phyloP scores from a whole-genome alignment of 2,329 filamentous ascomycete species.

The Fusarium sp. region DNA sequence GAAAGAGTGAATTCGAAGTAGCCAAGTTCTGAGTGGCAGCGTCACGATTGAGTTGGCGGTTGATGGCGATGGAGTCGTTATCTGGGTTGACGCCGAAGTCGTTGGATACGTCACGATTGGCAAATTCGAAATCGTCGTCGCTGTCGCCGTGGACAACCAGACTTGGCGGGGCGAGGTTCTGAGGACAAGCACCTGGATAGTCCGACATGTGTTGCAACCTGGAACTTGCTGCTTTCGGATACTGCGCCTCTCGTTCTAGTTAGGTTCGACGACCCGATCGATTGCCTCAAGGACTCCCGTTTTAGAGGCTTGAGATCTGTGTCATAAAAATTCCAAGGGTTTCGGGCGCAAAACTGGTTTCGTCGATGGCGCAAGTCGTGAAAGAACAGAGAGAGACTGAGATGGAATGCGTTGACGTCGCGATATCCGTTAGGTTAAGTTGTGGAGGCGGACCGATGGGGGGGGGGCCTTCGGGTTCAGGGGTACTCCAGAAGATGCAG shows the following conservation, averaged over 20 bases:
- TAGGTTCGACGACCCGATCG: conserved; percentile 21
- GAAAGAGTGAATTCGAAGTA: conserved; percentile 38
- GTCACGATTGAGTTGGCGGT: conserved; percentile 36
- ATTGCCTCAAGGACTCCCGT: conserved; percentile 6
- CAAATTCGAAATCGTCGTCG: conserved; percentile 31
- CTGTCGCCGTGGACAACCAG: conserved; percentile 44
- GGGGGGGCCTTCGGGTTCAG: conserved; percentile 35
- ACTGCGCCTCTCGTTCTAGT: conserved; percentile 32
- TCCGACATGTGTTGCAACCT: conserved; percentile 39
- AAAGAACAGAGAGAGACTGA: conserved; percentile 12
- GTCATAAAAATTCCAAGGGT: conserved; percentile 17
- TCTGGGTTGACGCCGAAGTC: conserved; percentile 23
- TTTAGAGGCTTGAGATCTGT: conserved; percentile 9
- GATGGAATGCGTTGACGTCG: conserved; percentile 43
- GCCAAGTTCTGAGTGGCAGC: conserved; percentile 34
- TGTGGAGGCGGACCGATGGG: conserved; percentile 32
- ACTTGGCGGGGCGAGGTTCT: conserved; percentile 46
- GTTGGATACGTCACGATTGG: conserved; percentile 12
- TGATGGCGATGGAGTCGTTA: conserved; percentile 22
- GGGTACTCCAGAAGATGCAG: conserved; percentile 40
- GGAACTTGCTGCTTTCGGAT: conserved; percentile 32
- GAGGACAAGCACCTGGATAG: conserved; percentile 42
- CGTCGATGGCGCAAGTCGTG: conserved; percentile 33
- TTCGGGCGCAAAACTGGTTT: conserved; percentile 26
- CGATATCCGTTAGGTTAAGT: conserved; percentile 29